Base-by-base conservation (phyloP, 1,284 basidiomycete genomes). In the Ganoderma boninense region DNA sequence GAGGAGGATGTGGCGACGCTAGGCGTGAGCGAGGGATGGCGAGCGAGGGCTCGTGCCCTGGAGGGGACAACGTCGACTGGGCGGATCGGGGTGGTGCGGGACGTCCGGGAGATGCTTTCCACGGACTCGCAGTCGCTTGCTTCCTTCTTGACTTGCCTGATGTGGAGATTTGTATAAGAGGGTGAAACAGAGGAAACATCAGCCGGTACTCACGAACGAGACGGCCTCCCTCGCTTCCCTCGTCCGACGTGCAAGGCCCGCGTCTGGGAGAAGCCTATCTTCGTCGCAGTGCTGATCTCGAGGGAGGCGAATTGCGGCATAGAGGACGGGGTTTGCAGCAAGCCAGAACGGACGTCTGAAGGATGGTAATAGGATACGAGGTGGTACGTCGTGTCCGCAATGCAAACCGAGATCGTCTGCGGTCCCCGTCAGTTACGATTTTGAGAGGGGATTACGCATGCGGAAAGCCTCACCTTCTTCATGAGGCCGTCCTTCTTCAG, bases 361-460 rank as follows among this genome's bases (percentile, higher is more conserved):
- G 77, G 74, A 49, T 74, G 68, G 65, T 78, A 78, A 68, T 78
- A 78, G 23, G 77, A 77, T 40, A 78, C 69, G 32, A 78, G 73
- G 62, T 78, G 77, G 71, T 77, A 76, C 10, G 74, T 73, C 11
- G 74, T 70, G 29, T 73, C 73, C n/a, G 75, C 73, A 18, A 78
- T 72, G 2, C 68, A 64, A 62, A 78, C 69, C 35, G 76, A 77
- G 38, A 76, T 73, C 29, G 77, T 76, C 77, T 78, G 49, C n/a
- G 7, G 14, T n/a, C 23, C 18, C 32, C 2, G 35, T 67, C 44
- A 72, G 69, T 29, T 26, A 8, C 29, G 29, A 18, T 7, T 35
- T 16, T 26, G 11, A 2, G 6, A n/a, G 16, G 23, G 23, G 13
- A 16, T 16, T 16, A 13, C 4, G 23, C 13, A 13, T 14, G 40